A percentile compares a stretch with the other conserved stretches of the same genome.
Evolutionary conservation across 2,329 filamentous ascomycete species (phyloP).

Genomic region (Aureobasidium sp.): DNA sequence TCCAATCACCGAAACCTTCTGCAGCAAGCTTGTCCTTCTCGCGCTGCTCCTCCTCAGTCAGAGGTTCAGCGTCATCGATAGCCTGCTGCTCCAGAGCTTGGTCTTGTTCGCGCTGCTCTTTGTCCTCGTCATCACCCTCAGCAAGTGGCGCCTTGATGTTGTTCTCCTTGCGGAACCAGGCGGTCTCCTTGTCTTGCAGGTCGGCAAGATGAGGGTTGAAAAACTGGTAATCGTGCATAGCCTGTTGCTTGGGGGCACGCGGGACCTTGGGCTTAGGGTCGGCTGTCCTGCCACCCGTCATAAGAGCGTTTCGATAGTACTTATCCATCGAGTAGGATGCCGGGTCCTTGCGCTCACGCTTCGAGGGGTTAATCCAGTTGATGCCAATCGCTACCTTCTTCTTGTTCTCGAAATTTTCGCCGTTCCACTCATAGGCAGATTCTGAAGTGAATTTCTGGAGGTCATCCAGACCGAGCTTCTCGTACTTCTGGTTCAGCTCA

Average conservation of each 20-base stretch:
- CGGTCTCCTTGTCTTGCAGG: conserved; percentile 92
- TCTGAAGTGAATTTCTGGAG: conserved; percentile 97
- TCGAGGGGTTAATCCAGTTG: conserved; percentile 96
- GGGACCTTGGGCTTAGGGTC: conserved; percentile 92
- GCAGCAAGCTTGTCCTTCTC: conserved; percentile 77
- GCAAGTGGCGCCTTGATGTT: conserved; percentile 87
- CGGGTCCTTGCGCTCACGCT: conserved; percentile 88
- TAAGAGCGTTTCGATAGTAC: conserved; percentile 89
- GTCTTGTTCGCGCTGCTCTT: conserved; percentile 80
- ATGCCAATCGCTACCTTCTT: conserved; percentile 84
- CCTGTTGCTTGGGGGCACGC: conserved; percentile 86
- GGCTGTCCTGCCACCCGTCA: conserved; percentile 68
- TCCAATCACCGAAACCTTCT: conserved; percentile 90
- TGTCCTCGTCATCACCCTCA: conserved; percentile 79
- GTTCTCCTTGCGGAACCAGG: conserved; percentile 92
- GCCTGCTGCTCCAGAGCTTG: conserved; percentile 81
- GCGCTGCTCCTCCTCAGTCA: conserved; percentile 82
- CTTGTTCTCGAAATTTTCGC: conserved; percentile 83
- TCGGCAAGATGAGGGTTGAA: conserved; percentile 79
- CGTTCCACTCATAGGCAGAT: conserved; percentile 98
- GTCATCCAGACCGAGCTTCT: conserved; percentile 94
- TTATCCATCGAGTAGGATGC: conserved; percentile 98
- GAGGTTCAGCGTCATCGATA: conserved; percentile 81
- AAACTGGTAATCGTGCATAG: conserved; percentile 95
- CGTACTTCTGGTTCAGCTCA: conserved; percentile 85